phyloP scores from a whole-genome alignment of 2,329 filamentous ascomycete genomes.

The Coniosporium tulheliwenetii region DNA sequence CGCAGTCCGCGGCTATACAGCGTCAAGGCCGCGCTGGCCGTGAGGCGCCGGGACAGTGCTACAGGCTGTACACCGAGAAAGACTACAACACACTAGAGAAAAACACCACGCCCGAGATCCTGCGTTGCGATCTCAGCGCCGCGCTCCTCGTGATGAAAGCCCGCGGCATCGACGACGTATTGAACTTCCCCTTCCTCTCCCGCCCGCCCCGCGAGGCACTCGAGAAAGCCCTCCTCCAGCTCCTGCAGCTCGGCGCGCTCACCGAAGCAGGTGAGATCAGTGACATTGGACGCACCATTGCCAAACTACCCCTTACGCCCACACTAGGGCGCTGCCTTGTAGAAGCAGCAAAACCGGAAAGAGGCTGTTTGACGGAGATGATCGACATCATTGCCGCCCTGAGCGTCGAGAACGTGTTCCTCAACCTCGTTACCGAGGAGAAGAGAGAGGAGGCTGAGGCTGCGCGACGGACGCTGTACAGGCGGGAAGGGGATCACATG shows the following conservation, averaged over 20 bases:
- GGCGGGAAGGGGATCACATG: constrained; percentile 48
- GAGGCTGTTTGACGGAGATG: constrained; percentile 60
- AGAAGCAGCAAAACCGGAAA: constrained; percentile 54
- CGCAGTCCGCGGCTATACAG: constrained; percentile 84
- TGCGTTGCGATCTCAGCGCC: constrained; percentile 75
- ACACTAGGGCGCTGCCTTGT: constrained; percentile 70
- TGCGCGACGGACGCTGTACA: constrained; percentile 38
- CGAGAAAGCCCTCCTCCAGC: constrained; percentile 65
- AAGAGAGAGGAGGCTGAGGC: constrained; percentile 41
- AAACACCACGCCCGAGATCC: constrained; percentile 72
- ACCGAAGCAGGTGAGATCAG: constrained; percentile 60
- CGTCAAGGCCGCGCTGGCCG: constrained; percentile 81
- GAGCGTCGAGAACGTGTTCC: constrained; percentile 49
- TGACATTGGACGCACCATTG: constrained; percentile 57
- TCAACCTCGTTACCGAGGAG: constrained; percentile 43
- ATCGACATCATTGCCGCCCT: constrained; percentile 67
- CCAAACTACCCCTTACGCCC: constrained; percentile 68
- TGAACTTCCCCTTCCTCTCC: constrained; percentile 75
- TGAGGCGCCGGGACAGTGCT: constrained; percentile 83
- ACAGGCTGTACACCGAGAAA: constrained; percentile 70
- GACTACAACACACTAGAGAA: constrained; percentile 56
- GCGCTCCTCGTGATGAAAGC: constrained; percentile 90
- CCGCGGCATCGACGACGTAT: constrained; percentile 65
- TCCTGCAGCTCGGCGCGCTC: constrained; percentile 65
- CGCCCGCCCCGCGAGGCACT: constrained; percentile 62